Percentiles rank a stretch among this genome's conserved stretches.
phyloP scores from a whole-genome alignment of 2,329 filamentous ascomycete genomes.

The Eurotiales sp. region DNA sequence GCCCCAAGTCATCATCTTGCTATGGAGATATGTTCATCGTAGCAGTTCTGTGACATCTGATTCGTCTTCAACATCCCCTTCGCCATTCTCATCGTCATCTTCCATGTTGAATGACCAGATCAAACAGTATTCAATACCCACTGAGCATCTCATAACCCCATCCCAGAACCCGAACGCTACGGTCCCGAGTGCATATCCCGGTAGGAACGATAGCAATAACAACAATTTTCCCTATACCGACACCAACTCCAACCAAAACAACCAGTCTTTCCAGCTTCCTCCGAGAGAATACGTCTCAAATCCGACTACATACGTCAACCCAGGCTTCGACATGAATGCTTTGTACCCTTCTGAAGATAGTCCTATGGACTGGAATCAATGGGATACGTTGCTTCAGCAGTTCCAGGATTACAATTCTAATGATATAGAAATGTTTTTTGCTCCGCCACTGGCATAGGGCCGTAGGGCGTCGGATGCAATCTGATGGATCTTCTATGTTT shows the following conservation, averaged over 20 bases:
- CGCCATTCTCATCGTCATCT: not conserved
- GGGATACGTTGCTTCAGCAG: slow-evolving; percentile 27
- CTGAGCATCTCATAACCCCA: not conserved
- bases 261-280: not conserved
- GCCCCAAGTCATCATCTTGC: slow-evolving; percentile 19
- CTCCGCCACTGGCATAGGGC: not conserved
- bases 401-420: slow-evolving; percentile 17
- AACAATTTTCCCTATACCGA: not conserved
- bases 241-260: not conserved
- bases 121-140: not conserved
- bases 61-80: not conserved
- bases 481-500: not conserved
- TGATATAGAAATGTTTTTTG: slow-evolving; percentile 8
- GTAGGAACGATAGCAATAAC: not conserved
- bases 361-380: slow-evolving; percentile 26
- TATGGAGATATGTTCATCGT: slow-evolving; percentile 14
- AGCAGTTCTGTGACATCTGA: not conserved
- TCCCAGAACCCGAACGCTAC: not conserved
- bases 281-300: not conserved
- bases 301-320: not conserved
- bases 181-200: not conserved
- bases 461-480: not conserved
- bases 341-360: slow-evolving; percentile 18
- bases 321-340: not conserved
- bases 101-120: not conserved